These are phyloP conservation scores for Candida oleophila DNA, from an alignment of 805 yeast species.

Conservation along the genomic window DNA sequence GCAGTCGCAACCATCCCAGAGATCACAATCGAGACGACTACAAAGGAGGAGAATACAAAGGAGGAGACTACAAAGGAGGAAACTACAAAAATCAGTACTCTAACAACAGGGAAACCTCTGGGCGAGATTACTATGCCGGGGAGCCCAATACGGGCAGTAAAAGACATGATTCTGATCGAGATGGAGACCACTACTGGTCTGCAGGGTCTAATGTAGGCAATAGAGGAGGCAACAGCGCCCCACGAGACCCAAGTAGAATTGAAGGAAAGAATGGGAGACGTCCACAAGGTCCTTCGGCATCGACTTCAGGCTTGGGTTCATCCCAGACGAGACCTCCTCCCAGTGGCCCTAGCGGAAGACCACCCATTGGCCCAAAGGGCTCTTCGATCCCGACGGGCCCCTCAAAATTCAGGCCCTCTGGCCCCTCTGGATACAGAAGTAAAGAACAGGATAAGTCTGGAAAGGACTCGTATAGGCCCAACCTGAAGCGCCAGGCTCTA, in stretches of 20 bases:
- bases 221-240: not conserved
- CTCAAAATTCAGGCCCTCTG: slow-evolving; percentile 10
- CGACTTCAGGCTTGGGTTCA: not conserved
- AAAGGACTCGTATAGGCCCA: not conserved
- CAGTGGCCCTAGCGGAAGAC: slow-evolving; percentile 9
- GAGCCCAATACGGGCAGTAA: not conserved
- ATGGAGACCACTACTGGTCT: not conserved
- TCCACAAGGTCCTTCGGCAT: too few species aligned
- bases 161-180: not conserved
- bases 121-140: slow-evolving; percentile 4
- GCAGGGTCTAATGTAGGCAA: not conserved
- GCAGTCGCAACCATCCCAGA: slow-evolving; percentile 2
- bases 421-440: slow-evolving; percentile 10
- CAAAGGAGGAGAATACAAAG: slow-evolving; percentile 22
- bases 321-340: slow-evolving; percentile 1
- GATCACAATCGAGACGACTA: slow-evolving; percentile 18
- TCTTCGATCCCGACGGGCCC: not conserved
- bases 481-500: not conserved
- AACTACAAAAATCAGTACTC: slow-evolving; percentile 3
- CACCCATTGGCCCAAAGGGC: slow-evolving; percentile 16
- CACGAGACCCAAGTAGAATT: too few species aligned
- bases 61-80: slow-evolving; percentile 20
- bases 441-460: not conserved
- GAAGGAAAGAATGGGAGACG: too few species aligned
- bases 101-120: not conserved